Percentiles rank a stretch among this genome's conserved stretches.
phyloP scores from a whole-genome alignment of 352 stramenopile species.

The Phytopythium montanum region DNA sequence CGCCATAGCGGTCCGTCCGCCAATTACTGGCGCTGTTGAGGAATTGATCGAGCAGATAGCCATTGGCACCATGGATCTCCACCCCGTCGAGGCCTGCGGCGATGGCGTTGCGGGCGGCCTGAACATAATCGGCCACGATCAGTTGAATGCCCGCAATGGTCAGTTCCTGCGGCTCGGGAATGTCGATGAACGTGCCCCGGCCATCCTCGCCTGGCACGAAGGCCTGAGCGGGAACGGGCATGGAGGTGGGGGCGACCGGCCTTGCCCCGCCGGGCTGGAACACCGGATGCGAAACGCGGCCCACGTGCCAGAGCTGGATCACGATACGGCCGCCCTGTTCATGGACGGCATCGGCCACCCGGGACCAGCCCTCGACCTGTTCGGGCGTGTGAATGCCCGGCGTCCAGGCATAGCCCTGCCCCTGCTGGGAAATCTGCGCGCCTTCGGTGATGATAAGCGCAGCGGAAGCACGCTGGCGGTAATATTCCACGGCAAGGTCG shows the following conservation, averaged over 20 bases:
- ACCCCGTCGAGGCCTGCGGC: constrained; percentile 57
- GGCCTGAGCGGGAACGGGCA: constrained; percentile 11
- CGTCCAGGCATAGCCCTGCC: constrained; percentile 24
- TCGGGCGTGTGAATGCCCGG: constrained; percentile 37
- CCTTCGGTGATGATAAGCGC: constrained; percentile 48
- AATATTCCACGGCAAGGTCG: no score
- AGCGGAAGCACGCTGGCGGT: constrained; percentile 27
- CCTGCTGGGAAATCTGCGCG: constrained; percentile 27
- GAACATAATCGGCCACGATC: constrained; percentile 76
- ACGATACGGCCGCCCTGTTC: constrained; percentile 70
- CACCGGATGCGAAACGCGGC: constrained; percentile 47
- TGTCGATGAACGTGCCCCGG: constrained; percentile 17
- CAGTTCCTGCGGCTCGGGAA: no score
- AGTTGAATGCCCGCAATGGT: no score
- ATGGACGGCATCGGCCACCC: constrained; percentile 61
- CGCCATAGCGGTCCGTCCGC: constrained; percentile 77
- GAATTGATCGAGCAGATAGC: constrained; percentile 85
- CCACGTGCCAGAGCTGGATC: constrained; percentile 83
- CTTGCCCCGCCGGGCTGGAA: constrained; percentile 47
- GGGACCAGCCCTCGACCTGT: constrained; percentile 39
- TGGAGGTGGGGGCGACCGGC: constrained; percentile 40
- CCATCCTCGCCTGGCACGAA: constrained; percentile 23
- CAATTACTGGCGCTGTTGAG: constrained; percentile 48
- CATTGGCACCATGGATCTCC: constrained; percentile 70
- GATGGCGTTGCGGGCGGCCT: constrained; percentile 52